phyloP scores from a whole-genome alignment of 768 basidiomycete genomes.

The Boletus reticulatus region DNA sequence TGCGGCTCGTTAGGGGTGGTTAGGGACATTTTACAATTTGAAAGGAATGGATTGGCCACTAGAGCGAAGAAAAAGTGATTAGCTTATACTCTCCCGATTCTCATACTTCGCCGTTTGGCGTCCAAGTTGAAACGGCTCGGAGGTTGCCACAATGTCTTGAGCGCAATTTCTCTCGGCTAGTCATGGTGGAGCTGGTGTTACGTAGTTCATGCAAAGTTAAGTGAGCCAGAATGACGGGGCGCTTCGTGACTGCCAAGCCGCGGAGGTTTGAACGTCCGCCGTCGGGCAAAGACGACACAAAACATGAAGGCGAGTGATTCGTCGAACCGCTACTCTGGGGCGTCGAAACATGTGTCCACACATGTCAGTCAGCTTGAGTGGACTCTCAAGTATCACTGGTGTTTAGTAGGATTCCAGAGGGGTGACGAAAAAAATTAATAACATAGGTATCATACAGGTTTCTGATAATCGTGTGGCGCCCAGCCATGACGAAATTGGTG shows the following conservation, averaged over 20 bases:
- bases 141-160: not conserved
- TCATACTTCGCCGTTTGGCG: conserved; percentile 3
- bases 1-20: conserved; percentile 5
- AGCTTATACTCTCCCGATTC: not conserved
- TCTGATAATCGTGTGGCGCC: not conserved
- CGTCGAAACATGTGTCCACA: not conserved
- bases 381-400: not conserved
- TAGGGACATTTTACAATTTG: conserved; percentile 14
- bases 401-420: not conserved
- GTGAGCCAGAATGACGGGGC: not conserved
- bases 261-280: not conserved
- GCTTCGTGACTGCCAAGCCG: not conserved
- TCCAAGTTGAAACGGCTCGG: not conserved
- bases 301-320: not conserved
- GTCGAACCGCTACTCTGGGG: not conserved
- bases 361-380: not conserved
- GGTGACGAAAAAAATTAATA: not conserved
- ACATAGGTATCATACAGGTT: conserved; percentile 10
- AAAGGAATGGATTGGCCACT: conserved; percentile 17
- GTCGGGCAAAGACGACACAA: not conserved
- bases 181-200: conserved; percentile 16
- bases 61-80: not conserved
- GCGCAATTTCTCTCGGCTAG: not conserved
- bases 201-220: not conserved
- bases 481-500: not conserved